phyloP scores from a whole-genome alignment of 1,284 basidiomycete species.

The Porogramme epimiltina region DNA sequence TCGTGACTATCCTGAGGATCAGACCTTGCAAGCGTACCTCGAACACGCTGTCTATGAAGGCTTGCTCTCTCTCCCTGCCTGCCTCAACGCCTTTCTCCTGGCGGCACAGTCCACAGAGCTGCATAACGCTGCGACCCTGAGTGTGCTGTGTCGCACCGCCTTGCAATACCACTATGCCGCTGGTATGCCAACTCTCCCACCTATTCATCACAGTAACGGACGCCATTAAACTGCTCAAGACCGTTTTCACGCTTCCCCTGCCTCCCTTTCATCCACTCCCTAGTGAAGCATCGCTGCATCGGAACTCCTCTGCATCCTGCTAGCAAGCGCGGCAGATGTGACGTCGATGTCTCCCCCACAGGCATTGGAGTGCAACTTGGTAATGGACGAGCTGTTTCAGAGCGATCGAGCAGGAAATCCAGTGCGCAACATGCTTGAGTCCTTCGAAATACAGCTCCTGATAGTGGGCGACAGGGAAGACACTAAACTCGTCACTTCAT shows the following conservation, averaged over 20 bases:
- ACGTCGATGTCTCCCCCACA: constrained; percentile 61
- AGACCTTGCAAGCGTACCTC: constrained; percentile 62
- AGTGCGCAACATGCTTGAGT: constrained; percentile 59
- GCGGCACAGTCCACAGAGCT: constrained; percentile 47
- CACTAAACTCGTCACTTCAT: constrained; percentile 50
- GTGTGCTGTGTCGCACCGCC: constrained; percentile 65
- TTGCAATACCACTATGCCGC: constrained; percentile 63
- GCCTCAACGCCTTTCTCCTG: constrained; percentile 55
- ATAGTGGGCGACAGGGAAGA: constrained; percentile 62
- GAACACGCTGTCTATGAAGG: constrained; percentile 56
- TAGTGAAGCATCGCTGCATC: constrained; percentile 49
- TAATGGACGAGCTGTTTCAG: constrained; percentile 57
- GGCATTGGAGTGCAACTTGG: constrained; percentile 53
- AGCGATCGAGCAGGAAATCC: constrained; percentile 49
- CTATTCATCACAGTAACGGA: constrained; percentile 61
- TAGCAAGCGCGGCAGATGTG: constrained; percentile 59
- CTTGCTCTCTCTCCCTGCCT: constrained; percentile 56
- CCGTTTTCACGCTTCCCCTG: constrained; percentile 55
- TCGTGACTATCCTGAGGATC: constrained; percentile 64
- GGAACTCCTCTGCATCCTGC: constrained; percentile 59
- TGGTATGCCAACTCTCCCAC: constrained; percentile 43
- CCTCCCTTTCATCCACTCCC: constrained; percentile 64
- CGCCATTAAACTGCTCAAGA: constrained; percentile 57
- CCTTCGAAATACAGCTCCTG: constrained; percentile 45
- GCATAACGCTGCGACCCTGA: constrained; percentile 63